Evolutionary conservation across 768 basidiomycete genomes (phyloP).

Genomic region (Kwoniella sp.): DNA sequence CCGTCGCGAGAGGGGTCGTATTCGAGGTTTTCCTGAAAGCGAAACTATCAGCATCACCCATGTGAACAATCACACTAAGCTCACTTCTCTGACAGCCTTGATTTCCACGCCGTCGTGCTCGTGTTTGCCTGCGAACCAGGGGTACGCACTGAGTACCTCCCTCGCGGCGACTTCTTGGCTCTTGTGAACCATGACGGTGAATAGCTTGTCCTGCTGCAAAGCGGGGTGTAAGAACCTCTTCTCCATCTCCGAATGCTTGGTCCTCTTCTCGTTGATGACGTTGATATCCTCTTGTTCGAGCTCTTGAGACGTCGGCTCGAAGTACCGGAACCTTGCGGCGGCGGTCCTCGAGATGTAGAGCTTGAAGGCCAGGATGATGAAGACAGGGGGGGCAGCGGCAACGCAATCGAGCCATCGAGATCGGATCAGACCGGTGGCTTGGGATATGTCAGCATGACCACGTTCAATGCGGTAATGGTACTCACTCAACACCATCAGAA

Average conservation of each 20-base stretch:
- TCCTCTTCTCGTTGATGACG: conserved; percentile 67
- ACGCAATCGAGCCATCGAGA: conserved; percentile 65
- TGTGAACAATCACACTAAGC: not conserved
- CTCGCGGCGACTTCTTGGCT: conserved; percentile 49
- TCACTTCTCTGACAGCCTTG: conserved; percentile 47
- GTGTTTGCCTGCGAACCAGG: conserved; percentile 45
- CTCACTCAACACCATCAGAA: conserved; percentile 64
- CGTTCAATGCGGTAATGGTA: too few species aligned
- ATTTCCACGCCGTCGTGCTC: conserved; percentile 38
- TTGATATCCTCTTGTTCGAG: conserved; percentile 61
- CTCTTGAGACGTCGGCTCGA: conserved; percentile 60
- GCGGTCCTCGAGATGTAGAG: conserved; percentile 69
- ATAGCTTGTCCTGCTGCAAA: conserved; percentile 73
- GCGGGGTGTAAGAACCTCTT: conserved; percentile 95
- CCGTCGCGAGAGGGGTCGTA: conserved; percentile 48
- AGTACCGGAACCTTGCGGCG: conserved; percentile 69
- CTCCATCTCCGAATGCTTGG: conserved; percentile 75
- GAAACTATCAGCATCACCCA: conserved; percentile 9
- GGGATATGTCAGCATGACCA: too few species aligned
- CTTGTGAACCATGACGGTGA: conserved; percentile 52
- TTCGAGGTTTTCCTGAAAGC: conserved; percentile 49
- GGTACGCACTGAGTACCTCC: conserved; percentile 47
- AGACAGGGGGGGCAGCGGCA: conserved; percentile 75
- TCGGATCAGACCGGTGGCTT: conserved; percentile 61
- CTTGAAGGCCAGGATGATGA: conserved; percentile 78